Percentiles rank a stretch among this genome's conserved stretches.
Evolutionary conservation across 306 rosid genomes (phyloP).

Genomic region (Vicia sativa): DNA sequence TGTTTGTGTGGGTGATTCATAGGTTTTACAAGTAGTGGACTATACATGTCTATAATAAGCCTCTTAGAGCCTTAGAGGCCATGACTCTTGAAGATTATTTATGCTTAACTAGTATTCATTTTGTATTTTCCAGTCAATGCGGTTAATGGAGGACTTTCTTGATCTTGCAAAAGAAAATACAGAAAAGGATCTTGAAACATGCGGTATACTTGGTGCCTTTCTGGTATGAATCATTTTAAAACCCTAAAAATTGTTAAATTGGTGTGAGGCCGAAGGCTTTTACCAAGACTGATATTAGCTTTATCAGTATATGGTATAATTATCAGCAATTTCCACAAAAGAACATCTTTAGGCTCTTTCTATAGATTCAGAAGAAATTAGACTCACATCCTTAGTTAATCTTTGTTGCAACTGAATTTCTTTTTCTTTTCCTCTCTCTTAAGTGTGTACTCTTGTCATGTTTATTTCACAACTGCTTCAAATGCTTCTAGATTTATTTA

Average conservation of each 20-base stretch:
- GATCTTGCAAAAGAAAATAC: conserved; percentile 70
- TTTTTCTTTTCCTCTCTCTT: neutral
- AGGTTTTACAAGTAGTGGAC: conserved; percentile 3
- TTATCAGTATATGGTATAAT: conserved; percentile 14
- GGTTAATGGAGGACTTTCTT: conserved; percentile 77
- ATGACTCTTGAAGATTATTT: conserved; percentile 3
- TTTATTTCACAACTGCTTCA: neutral
- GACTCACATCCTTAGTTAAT: neutral
- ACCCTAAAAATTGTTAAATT: conserved; percentile 6
- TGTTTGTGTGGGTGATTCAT: neutral
- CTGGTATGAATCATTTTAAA: conserved; percentile 59
- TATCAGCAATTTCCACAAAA: neutral
- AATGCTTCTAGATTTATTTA: neutral
- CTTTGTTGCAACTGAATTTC: conserved; percentile 5
- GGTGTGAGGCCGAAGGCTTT: conserved; percentile 17
- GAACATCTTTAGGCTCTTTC: neutral
- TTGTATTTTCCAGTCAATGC: conserved; percentile 53
- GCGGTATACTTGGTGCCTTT: conserved; percentile 80
- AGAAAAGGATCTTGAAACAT: conserved; percentile 78
- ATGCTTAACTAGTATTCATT: conserved; percentile 34
- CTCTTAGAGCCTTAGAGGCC: neutral
- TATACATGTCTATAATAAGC: conserved; percentile 12
- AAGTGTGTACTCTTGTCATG: neutral
- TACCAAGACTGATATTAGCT: conserved; percentile 2
- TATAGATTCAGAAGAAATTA: neutral